Evolutionary conservation across 495 filamentous ascomycete species (phyloP), one percentile per base, ranked within the genome.

Genomic region (Penicillium lagena): DNA sequence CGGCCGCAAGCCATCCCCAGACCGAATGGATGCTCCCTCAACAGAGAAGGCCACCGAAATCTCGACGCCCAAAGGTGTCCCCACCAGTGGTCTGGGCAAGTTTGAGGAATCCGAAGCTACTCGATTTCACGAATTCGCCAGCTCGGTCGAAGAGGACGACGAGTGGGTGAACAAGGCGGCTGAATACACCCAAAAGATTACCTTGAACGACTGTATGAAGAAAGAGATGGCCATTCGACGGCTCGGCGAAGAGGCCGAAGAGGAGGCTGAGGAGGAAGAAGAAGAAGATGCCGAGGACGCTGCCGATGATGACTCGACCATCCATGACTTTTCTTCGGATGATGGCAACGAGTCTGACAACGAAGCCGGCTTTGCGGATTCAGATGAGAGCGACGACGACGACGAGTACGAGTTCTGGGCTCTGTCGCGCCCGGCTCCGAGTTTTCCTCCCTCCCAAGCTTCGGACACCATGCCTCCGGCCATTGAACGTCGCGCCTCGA

Each of bases 271-370:
- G 10, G 77, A 87, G 29, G 78, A 81, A 12, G 79, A 82, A 12
- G 79, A 82, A 3, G 77, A 81, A 11, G 74, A 81, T 12, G 74
- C 78, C 11, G 70, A 79, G 12, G 74, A 77, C 13, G 73, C 74
- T 30, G 70, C 75, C 5, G 77, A 80, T 28, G 81, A 82, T 51
- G 76, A 67, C 9, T 87, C 83, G 39, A 72, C 67, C 14, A 78
- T 85, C 35, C 80, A 84, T 46, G 82, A 86, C 40, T 78, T 78
- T 46, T 70, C 66, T 36, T 75, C 72, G 5, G 73, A 77, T 31
- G 86, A 83, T 57, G 88, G 88, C 9, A 90, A 91, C 52, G 88
- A 96, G 52, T 93, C 90, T n/a, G 91, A 97, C 60, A 89, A 95
- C 55, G 93, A 98, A 67, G 81, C 82, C 49, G 93, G 93, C 2